Conservation (phyloP, 768 basidiomycete genomes). For the Mrakia blollopis region DNA sequence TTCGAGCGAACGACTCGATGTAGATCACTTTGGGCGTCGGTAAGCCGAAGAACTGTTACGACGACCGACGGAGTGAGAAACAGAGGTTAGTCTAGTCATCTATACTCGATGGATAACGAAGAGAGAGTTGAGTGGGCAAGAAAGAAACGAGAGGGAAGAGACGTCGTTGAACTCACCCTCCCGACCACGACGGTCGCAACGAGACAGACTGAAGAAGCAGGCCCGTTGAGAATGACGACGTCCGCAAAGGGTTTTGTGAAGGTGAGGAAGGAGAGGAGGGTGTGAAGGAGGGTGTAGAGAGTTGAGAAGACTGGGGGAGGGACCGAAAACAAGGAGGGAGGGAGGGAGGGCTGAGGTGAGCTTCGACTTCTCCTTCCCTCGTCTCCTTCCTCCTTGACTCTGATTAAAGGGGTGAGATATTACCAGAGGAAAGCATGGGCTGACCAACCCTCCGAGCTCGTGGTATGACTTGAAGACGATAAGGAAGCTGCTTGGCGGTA, state of each 20-base stretch:
- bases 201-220: constrained; percentile 83
- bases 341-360: background rate
- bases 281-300: constrained; percentile 56
- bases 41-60: constrained; percentile 69
- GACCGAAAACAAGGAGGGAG: background rate
- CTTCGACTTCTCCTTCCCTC: background rate
- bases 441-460: constrained; percentile 86
- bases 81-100: too few relatives aligned
- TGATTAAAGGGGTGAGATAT: too few relatives aligned
- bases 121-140: too few relatives aligned
- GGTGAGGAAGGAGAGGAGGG: constrained; percentile 51
- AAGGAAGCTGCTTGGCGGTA: constrained; percentile 36
- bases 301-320: constrained; percentile 52
- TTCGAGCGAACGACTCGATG: constrained; percentile 86
- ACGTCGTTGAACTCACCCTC: background rate
- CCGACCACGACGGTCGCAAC: constrained; percentile 61
- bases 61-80: too few relatives aligned
- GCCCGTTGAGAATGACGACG: constrained; percentile 82
- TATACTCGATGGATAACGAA: too few relatives aligned
- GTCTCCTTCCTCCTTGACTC: too few relatives aligned
- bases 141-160: too few relatives aligned
- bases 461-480: constrained; percentile 64
- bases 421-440: constrained; percentile 58
- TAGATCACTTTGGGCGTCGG: constrained; percentile 71
- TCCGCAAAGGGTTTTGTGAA: constrained; percentile 54